Conservation (phyloP, 768 basidiomycete species). For the Naganishia vishniacii region DNA sequence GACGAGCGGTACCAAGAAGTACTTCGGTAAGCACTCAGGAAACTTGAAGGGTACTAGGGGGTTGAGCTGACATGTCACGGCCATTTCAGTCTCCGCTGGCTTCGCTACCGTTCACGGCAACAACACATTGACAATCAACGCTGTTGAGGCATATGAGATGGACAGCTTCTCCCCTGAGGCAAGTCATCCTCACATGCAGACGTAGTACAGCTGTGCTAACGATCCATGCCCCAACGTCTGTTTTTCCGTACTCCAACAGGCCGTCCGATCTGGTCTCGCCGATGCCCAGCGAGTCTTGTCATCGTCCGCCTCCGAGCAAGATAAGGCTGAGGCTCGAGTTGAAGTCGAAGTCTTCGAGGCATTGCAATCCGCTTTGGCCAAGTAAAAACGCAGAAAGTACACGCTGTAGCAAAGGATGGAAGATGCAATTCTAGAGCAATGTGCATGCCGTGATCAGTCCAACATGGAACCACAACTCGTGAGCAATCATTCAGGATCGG, state of each 20-base stretch:
- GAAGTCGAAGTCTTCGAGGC: slow-evolving; percentile 97
- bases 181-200: slow-evolving; percentile 34
- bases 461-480: neutral
- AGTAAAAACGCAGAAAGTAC: slow-evolving; percentile 37
- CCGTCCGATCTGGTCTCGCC: slow-evolving; percentile 78
- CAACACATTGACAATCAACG: slow-evolving; percentile 94
- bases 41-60: neutral
- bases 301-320: slow-evolving; percentile 83
- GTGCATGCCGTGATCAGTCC: slow-evolving; percentile 2
- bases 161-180: slow-evolving; percentile 89
- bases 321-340: slow-evolving; percentile 85
- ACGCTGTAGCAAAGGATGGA: slow-evolving; percentile 7
- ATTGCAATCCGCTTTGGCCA: slow-evolving; percentile 71
- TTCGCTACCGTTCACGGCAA: slow-evolving; percentile 97
- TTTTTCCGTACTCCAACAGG: slow-evolving; percentile 53
- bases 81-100: slow-evolving; percentile 73
- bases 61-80: neutral
- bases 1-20: slow-evolving; percentile 67
- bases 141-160: slow-evolving; percentile 87
- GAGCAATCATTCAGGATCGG: too few relatives aligned
- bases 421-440: slow-evolving; percentile 3
- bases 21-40: slow-evolving; percentile 69
- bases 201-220: neutral
- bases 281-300: slow-evolving; percentile 76
- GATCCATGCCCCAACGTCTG: slow-evolving; percentile 21